Conservation (phyloP, 805 yeast genomes). For the Candida quercuum region DNA sequence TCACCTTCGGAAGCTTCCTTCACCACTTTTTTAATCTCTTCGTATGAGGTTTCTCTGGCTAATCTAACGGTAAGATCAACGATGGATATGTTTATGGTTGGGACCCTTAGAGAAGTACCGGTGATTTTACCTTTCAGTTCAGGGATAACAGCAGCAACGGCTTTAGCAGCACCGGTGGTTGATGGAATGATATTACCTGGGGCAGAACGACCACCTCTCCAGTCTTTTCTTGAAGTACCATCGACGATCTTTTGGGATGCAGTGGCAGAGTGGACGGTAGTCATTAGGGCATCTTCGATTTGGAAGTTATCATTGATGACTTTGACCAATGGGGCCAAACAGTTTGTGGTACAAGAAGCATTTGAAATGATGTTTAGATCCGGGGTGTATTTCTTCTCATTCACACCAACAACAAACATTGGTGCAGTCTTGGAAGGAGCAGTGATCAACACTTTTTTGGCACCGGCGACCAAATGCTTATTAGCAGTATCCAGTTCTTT, state of each 20-base stretch:
- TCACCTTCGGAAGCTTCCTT: conserved; percentile 73
- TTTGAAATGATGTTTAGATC: conserved; percentile 78
- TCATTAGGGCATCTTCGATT: conserved; percentile 89
- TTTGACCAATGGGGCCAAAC: conserved; percentile 93
- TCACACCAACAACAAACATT: conserved; percentile 92
- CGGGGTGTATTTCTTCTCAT: conserved; percentile 70
- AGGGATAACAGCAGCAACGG: conserved; percentile 93
- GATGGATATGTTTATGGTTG: conserved; percentile 89
- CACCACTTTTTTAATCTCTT: conserved; percentile 71
- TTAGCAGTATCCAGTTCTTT: conserved; percentile 75
- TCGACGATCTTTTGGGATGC: conserved; percentile 96
- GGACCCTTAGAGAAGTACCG: conserved; percentile 91
- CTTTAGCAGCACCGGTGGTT: conserved; percentile 97
- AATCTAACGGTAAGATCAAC: conserved; percentile 88
- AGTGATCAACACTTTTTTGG: conserved; percentile 91
- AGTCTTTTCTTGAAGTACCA: conserved; percentile 96
- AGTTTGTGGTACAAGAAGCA: conserved; percentile 95
- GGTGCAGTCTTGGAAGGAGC: conserved; percentile 95
- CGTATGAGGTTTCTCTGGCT: conserved; percentile 72
- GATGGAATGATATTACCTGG: conserved; percentile 94
- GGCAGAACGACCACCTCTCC: conserved; percentile 98
- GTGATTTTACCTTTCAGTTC: conserved; percentile 88
- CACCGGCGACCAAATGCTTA: conserved; percentile 85
- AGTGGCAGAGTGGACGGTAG: conserved; percentile 93
- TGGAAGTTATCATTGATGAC: conserved; percentile 82